These are phyloP conservation scores for Leishmania gerbilli DNA, from an alignment of 208 protist genomes.

Conservation along the genomic window DNA sequence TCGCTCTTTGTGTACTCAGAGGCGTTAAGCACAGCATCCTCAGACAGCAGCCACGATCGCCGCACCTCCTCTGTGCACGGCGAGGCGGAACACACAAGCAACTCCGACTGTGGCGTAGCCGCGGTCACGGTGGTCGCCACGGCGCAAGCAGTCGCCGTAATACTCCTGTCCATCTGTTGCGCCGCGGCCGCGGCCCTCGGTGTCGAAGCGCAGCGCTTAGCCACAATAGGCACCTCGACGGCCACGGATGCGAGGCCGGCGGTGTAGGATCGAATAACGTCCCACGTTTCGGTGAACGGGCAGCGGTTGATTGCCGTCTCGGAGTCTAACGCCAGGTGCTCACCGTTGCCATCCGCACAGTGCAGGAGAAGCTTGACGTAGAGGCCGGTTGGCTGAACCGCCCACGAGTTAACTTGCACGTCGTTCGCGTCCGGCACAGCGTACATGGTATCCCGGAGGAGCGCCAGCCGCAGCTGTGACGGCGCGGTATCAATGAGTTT, in stretches of 20 bases:
- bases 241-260: neutral
- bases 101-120: neutral
- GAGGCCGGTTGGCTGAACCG: conserved; percentile 1
- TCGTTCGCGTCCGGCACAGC: neutral
- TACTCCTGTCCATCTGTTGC: neutral
- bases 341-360: neutral
- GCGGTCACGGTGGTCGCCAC: neutral
- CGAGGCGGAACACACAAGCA: neutral
- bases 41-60: neutral
- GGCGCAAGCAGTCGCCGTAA: neutral
- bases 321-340: neutral
- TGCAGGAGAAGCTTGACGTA: conserved; percentile 5
- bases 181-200: neutral
- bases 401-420: conserved; percentile 4
- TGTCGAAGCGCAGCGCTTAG: neutral
- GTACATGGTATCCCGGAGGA: conserved; percentile 5
- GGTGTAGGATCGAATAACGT: conserved; percentile 5
- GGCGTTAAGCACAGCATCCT: neutral
- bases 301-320: neutral
- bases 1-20: neutral
- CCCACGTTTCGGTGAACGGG: conserved; percentile 6
- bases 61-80: neutral
- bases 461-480: conserved; percentile 4
- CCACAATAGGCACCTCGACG: neutral
- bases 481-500: conserved; percentile 11